A percentile compares a stretch with the other conserved stretches of the same genome.
Evolutionary conservation across 345 rosid species (phyloP).

Genomic region (Eucalyptus regnans): DNA sequence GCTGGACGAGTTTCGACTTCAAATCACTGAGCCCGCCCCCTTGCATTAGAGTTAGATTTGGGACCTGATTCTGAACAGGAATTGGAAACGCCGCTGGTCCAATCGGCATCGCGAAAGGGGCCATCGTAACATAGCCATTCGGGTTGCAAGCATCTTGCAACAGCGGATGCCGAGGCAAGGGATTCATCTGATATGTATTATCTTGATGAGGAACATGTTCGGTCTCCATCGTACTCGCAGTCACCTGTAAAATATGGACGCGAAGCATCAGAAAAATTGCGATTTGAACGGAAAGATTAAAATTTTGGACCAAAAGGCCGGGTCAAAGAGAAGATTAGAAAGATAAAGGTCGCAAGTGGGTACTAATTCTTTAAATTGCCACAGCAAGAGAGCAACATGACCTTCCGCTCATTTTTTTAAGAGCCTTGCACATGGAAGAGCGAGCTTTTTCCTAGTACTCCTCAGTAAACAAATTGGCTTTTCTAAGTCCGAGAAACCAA

Average conservation of each 20-base stretch:
- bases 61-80: conserved; percentile 19
- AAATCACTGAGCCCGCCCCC: conserved; percentile 1
- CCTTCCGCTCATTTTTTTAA: background rate
- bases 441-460: background rate
- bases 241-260: conserved; percentile 23
- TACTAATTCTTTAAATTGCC: background rate
- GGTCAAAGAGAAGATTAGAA: background rate
- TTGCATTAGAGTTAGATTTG: conserved; percentile 6
- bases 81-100: conserved; percentile 11
- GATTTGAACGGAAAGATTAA: background rate
- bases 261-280: background rate
- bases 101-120: conserved; percentile 11
- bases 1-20: conserved; percentile 10
- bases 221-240: conserved; percentile 40
- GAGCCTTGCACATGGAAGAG: background rate
- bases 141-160: conserved; percentile 11
- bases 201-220: conserved; percentile 23
- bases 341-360: background rate
- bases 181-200: conserved; percentile 10
- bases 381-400: background rate
- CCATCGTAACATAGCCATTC: conserved; percentile 15
- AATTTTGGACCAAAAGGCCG: background rate
- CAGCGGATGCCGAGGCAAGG: conserved; percentile 10
- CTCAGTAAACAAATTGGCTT: background rate
- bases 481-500: background rate